Evolutionary conservation across 176 grass and related monocot species (phyloP).

Genomic region (Carex littledalei): DNA sequence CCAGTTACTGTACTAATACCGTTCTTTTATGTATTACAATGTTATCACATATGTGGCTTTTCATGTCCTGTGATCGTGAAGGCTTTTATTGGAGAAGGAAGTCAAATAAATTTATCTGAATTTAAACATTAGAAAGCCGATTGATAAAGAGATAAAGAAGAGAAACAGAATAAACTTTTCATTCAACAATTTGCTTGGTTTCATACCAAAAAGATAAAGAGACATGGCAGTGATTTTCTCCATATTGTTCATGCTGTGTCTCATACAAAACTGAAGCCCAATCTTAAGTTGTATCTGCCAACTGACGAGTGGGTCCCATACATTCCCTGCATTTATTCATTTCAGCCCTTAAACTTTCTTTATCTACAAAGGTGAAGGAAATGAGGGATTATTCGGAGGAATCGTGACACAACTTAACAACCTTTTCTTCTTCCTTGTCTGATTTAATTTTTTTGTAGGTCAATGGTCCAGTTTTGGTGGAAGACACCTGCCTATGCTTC

Average conservation of each 20-base stretch:
- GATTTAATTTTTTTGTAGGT: conserved; percentile 36
- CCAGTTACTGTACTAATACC: not conserved
- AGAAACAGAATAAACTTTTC: not conserved
- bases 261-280: too few relatives aligned
- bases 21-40: not conserved
- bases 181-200: not conserved
- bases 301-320: not conserved
- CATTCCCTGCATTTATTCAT: not conserved
- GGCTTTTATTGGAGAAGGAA: not conserved
- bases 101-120: not conserved
- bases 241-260: too few relatives aligned
- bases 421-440: not conserved
- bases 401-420: not conserved
- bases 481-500: conserved; percentile 97
- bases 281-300: not conserved
- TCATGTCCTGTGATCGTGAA: not conserved
- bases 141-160: not conserved
- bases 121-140: not conserved
- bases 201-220: not conserved
- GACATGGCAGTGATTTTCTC: too few relatives aligned
- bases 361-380: not conserved
- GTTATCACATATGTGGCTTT: not conserved
- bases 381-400: not conserved
- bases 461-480: conserved; percentile 86
- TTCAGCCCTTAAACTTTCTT: not conserved